A percentile compares a stretch with the other conserved stretches of the same genome.
Evolutionary conservation across 1,284 basidiomycete genomes (phyloP).

Genomic region (Ganoderma boninense): DNA sequence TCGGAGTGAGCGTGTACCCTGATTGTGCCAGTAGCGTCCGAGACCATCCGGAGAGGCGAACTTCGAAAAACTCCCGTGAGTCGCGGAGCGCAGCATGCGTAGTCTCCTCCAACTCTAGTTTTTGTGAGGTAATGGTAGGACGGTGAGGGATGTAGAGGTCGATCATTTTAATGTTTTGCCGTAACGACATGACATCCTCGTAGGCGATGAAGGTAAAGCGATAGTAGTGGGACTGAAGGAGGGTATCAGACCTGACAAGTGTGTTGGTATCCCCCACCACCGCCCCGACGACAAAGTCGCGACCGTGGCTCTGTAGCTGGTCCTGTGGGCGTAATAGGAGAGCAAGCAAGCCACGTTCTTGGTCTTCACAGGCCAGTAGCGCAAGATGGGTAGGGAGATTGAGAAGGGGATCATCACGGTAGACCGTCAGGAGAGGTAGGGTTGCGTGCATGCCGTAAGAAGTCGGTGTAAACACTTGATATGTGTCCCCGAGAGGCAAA

Average conservation of each 20-base stretch:
- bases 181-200: slow-evolving; percentile 12
- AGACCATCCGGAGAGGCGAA: slow-evolving; percentile 20
- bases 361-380: slow-evolving; percentile 22
- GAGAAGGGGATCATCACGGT: not conserved
- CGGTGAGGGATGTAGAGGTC: slow-evolving; percentile 9
- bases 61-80: slow-evolving; percentile 12
- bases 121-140: not conserved
- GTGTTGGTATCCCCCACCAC: slow-evolving; percentile 12
- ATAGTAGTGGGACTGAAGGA: not conserved
- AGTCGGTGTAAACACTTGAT: slow-evolving; percentile 18
- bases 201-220: not conserved
- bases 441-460: slow-evolving; percentile 24
- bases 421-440: slow-evolving; percentile 17
- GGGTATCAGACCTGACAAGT: slow-evolving; percentile 14
- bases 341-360: not conserved
- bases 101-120: slow-evolving; percentile 6
- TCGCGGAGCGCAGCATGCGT: slow-evolving; percentile 12
- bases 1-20: slow-evolving; percentile 10
- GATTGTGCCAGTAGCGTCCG: slow-evolving; percentile 5
- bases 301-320: not conserved
- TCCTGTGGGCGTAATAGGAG: slow-evolving; percentile 20
- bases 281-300: slow-evolving; percentile 18
- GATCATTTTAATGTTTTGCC: not conserved
- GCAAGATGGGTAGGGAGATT: slow-evolving; percentile 20
- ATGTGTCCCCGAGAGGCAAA: not conserved